phyloP scores from a whole-genome alignment of 1,284 basidiomycete genomes.

The Tremellales sp. region DNA sequence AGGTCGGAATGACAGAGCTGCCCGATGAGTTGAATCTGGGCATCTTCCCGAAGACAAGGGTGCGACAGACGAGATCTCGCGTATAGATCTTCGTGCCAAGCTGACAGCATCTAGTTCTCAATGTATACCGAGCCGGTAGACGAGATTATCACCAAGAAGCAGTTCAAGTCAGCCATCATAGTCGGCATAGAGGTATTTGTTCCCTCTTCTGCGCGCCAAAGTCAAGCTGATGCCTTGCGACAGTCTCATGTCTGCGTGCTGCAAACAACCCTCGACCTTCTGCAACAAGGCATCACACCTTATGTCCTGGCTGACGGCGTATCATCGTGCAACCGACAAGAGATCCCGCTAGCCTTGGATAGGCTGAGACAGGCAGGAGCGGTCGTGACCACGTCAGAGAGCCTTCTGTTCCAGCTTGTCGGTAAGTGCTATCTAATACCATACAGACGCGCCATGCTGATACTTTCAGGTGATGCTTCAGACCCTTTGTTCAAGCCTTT shows the following conservation, averaged over 20 bases:
- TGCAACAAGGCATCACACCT: constrained; percentile 6
- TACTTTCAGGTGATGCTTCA: constrained; percentile 59
- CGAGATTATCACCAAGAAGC: constrained; percentile 50
- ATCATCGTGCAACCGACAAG: constrained; percentile 65
- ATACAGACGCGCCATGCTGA: background rate
- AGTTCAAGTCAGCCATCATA: constrained; percentile 63
- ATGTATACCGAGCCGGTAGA: constrained; percentile 71
- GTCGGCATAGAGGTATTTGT: constrained; percentile 67
- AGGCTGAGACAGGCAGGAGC: constrained; percentile 71
- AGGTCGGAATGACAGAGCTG: constrained; percentile 3
- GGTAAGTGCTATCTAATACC: constrained; percentile 16
- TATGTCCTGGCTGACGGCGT: constrained; percentile 75
- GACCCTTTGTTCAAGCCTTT: constrained; percentile 70
- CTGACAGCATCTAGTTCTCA: constrained; percentile 58
- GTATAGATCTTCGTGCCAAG: background rate
- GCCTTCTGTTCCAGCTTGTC: constrained; percentile 67
- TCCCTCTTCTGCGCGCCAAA: background rate
- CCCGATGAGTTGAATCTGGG: constrained; percentile 28
- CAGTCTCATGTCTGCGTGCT: constrained; percentile 81
- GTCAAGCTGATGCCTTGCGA: background rate
- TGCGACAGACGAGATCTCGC: background rate
- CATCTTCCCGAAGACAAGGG: constrained; percentile 43
- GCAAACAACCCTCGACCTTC: constrained; percentile 69
- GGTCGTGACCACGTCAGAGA: constrained; percentile 75
- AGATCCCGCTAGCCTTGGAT: constrained; percentile 51